Evolutionary conservation across 441 rosid species (phyloP), one percentile per base, ranked within the genome.

Genomic region (Populus hybrid): DNA sequence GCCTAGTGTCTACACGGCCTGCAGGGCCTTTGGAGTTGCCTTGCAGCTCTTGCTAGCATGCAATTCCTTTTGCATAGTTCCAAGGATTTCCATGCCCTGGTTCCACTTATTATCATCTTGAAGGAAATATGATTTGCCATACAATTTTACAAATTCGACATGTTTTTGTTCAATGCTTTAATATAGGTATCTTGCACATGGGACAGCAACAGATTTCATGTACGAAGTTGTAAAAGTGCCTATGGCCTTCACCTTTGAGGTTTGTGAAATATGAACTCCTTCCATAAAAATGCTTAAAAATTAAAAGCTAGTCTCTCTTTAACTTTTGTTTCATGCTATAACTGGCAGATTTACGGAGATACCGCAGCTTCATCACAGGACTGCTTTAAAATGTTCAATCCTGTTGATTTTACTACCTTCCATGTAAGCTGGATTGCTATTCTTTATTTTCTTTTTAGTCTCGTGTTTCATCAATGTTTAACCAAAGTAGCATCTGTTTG

Each of bases 161-260:
- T 24, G 0, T 35, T 78, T 24, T 14, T 46, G 8, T 16, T 64
- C 63, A 14, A 35, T 69, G 78, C 78, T 75, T 36, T 20, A 79
- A 77, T 78, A 67, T 84, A 97, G 99, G 91, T 94, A 94, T 86
- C 85, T 97, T 74, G 99, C 99, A 2, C 99, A 97, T 78, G 99
- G 99, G 67, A 94, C 99, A 34, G 98, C 99, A 69, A 94, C 99
- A 21, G 99, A 97, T 86, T 97, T 90, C 89, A 93, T 97, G 89
- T 93, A 90, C 57, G 97, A 94, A 40, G 83, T 94, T 77, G 90
- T 86, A 14, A 90, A 84, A 86, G 93, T 89, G 76, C 99, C 99
- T 30, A 91, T 94, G 99, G 93, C 99, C 77, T 97, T 94, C 87
- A 94, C 99, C 86, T 97, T 97, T 75, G 99, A 97, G 99, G 99